Base-by-base conservation (phyloP, 148 eudicot genomes). In the Silene latifolia region DNA sequence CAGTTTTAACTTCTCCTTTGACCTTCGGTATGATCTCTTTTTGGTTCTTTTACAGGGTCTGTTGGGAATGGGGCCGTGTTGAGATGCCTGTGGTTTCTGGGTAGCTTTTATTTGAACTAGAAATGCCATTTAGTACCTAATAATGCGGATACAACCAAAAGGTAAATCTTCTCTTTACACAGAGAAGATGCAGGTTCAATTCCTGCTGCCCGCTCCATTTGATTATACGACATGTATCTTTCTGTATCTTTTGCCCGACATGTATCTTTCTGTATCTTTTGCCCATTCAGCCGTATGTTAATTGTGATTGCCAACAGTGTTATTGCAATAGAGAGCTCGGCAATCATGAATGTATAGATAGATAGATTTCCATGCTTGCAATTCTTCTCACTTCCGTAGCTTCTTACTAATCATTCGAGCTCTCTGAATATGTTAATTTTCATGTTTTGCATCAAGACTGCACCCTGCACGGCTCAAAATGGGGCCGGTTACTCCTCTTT, bases 141-240 rank as follows among this genome's bases (percentile, higher is more conserved):
- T 35, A 69, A 17, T 75, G 82, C 76, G 83, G 79, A 44, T 72
- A 76, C 72, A 76, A 58, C 59, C 23, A 76, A 72, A 71, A 76
- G 82, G 82, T 58, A 66, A 42, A 10, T 76, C 83, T 76, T 80
- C 79, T 76, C 63, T 63, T 54, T 51, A 57, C 46, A 59, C 24
- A 27, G 76, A 76, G 79, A 80, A 80, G 76, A 71, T 66, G 83
- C 47, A 71, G 83, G 83, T 80, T 80, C 73, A 44, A 80, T 29
- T 80, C 83, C 83, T 58, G 67, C 83, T 80, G 74, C 72, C 79
- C 76, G 79, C 79, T 72, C 20, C 27, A 39, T 23, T 39, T 53
- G 7, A 4, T n/a, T 35, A 3, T 19, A 7, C n/a, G n/a, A n/a
- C n/a, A n/a, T n/a, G n/a, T n/a, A n/a, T n/a, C n/a, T n/a, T n/a